Percentiles rank a stretch among this genome's conserved stretches.
phyloP scores from a whole-genome alignment of 2,329 filamentous ascomycete genomes.

The Aspergillus sp. region DNA sequence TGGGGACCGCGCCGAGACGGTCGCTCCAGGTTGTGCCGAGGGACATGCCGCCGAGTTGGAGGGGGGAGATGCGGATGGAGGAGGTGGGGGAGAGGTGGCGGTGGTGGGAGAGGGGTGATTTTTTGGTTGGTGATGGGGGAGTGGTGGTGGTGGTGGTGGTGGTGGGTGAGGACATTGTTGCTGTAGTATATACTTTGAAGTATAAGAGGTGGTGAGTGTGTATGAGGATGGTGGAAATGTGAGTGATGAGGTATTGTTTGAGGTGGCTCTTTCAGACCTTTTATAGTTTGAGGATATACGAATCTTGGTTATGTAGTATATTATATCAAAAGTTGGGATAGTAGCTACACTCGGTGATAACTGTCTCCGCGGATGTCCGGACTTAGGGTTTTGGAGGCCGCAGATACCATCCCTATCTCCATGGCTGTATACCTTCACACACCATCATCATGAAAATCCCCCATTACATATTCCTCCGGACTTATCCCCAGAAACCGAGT shows the following conservation, averaged over 20 bases:
- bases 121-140: not conserved
- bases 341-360: not conserved
- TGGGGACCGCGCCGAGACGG: slow-evolving; percentile 46
- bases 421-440: not conserved
- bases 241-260: no score
- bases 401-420: not conserved
- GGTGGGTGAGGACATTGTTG: not conserved
- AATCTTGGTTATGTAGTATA: no score
- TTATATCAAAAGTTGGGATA: no score
- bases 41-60: slow-evolving; percentile 34
- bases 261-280: not conserved
- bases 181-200: no score
- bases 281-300: not conserved
- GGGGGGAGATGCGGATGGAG: slow-evolving; percentile 24
- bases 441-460: not conserved
- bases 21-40: slow-evolving; percentile 28
- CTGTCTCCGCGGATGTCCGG: not conserved
- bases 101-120: slow-evolving; percentile 11
- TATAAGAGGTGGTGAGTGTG: not conserved
- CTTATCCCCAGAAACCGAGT: no score
- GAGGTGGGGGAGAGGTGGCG: slow-evolving; percentile 32
- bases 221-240: not conserved
- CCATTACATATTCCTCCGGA: not conserved
- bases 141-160: not conserved
- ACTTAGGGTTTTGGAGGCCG: not conserved